Percentiles rank a stretch among this genome's conserved stretches.
These are phyloP conservation scores for Sordariomycetes sp. DNA, from an alignment of 2,329 filamentous ascomycete species.

Conservation along the genomic window DNA sequence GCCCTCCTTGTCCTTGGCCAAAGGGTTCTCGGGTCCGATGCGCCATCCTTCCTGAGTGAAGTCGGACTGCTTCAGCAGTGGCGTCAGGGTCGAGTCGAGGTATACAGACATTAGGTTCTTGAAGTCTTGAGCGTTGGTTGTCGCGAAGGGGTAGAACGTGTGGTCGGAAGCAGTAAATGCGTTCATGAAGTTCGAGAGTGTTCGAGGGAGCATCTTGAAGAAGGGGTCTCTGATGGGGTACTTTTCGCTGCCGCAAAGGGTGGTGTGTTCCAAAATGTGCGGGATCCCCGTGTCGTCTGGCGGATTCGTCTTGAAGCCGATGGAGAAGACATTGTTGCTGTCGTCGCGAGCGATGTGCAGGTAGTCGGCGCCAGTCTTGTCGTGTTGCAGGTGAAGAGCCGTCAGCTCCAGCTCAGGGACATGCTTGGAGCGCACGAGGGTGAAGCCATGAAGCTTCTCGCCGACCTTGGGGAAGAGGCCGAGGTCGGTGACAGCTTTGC, in stretches of 20 bases:
- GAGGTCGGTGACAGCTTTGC: conserved; percentile 65
- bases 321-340: conserved; percentile 98
- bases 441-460: conserved; percentile 88
- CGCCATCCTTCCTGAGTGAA: conserved; percentile 97
- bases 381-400: conserved; percentile 81
- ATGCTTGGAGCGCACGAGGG: conserved; percentile 77
- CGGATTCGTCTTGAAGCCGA: conserved; percentile 98
- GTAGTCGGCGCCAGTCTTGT: conserved; percentile 93
- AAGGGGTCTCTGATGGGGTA: conserved; percentile 96
- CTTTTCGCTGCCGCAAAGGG: conserved; percentile 90
- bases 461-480: conserved; percentile 69
- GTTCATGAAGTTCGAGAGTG: conserved; percentile 99
- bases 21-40: conserved; percentile 82
- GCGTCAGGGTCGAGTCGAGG: conserved; percentile 85
- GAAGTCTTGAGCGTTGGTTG: conserved; percentile 91
- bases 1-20: conserved; percentile 46
- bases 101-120: conserved; percentile 95
- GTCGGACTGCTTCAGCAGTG: conserved; percentile 80
- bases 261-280: conserved; percentile 96
- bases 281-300: conserved; percentile 93
- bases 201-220: conserved; percentile 98
- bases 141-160: conserved; percentile 96
- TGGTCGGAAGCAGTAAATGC: conserved; percentile 95
- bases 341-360: conserved; percentile 92
- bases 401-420: conserved; percentile 91